These are phyloP conservation scores for Passiflora organensis DNA, from an alignment of 345 rosid species.

Conservation along the genomic window DNA sequence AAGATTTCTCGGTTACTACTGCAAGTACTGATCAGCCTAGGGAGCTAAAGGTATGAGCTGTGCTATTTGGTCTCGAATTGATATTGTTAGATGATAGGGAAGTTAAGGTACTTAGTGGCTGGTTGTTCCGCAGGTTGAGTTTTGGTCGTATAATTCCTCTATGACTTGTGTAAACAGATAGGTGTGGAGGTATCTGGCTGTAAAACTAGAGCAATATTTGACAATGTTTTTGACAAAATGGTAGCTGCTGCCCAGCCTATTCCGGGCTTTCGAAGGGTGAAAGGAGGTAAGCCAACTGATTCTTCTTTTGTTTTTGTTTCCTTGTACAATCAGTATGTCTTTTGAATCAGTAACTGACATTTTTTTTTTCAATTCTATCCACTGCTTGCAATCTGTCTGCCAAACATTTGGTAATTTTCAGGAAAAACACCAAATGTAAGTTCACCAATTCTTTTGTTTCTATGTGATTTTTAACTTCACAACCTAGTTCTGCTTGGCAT, in stretches of 20 bases:
- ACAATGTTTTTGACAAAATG: constrained; percentile 72
- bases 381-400: constrained; percentile 10
- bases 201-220: constrained; percentile 56
- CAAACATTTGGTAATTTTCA: constrained; percentile 26
- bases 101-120: background rate
- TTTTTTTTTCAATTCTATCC: constrained; percentile 6
- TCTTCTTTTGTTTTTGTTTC: background rate
- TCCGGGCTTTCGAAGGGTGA: constrained; percentile 87
- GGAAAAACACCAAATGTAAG: constrained; percentile 73
- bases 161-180: constrained; percentile 34
- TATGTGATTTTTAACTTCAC: too few species aligned
- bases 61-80: background rate
- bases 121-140: background rate
- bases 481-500: background rate
- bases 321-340: background rate
- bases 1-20: constrained; percentile 37
- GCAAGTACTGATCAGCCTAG: constrained; percentile 16
- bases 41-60: constrained; percentile 41
- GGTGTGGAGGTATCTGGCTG: constrained; percentile 60
- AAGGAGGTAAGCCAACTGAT: constrained; percentile 59
- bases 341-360: constrained; percentile 9
- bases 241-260: constrained; percentile 97
- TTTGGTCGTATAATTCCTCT: background rate
- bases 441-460: constrained; percentile 11
- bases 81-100: constrained; percentile 1